Base-by-base conservation (phyloP, 805 yeast genomes). In the baker's yeast (Saccharomyces cerevisiae) region DNA sequence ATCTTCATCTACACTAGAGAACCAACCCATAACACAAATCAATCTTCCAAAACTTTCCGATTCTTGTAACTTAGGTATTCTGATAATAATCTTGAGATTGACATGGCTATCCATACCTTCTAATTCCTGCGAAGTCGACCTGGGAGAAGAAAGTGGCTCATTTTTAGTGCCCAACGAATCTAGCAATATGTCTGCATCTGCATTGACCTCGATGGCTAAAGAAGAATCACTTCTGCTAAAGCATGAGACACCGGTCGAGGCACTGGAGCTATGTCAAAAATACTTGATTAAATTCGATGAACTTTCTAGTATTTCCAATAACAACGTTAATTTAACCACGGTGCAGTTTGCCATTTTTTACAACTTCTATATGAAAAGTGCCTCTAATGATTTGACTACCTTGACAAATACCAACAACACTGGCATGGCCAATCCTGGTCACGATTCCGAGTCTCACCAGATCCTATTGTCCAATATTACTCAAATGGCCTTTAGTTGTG, bases 401-500 rank as follows among this genome's bases (percentile, higher is more conserved):
- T 22, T 59, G 24, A 57, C 61, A 4, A 57, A 59, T 26, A 24
- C 32, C 13, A 32, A 31, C 26, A 31, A 54, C 47, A 54, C 49
- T 43, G 60, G 60, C 27, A 58, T 36, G 22, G 43, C 43, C 11
- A 36, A 48, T 52, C 17, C 28, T 43, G 66, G 68, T 26, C 72
- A 69, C 51, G 86, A 80, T 61, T 84, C 81, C 53, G 84, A 83
- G 47, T 81, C 80, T 50, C 76, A 82, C 2, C 83, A 78, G 60
- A 77, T 81, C 6, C 76, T 79, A 52, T 65, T 78, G 13, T 81
- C 84, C 1, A 75, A 81, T 68, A 71, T 83, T 30, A 69, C 83
- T 14, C 88, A 83, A 61, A 82, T 85, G 85, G 87, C 85, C 0
- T 75, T 80, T 52, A 76, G 84, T 41, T 75, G 84, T 58, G 91